Evolutionary conservation across 2,329 filamentous ascomycete species (phyloP), one percentile per base, ranked within the genome.

Genomic region (Fusarium virguliforme): DNA sequence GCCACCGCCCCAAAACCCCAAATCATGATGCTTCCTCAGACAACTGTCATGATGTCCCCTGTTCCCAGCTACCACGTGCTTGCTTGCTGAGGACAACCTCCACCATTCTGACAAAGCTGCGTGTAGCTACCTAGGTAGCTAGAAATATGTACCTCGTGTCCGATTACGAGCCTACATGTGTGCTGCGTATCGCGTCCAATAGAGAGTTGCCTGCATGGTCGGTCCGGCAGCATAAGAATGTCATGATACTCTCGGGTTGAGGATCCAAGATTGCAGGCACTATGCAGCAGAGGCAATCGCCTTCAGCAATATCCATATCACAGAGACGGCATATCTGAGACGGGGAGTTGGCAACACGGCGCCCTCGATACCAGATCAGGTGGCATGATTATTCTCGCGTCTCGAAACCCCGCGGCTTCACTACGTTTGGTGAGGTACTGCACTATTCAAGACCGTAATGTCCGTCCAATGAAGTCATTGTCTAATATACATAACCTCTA

Each of bases 41-140:
- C 13, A 37, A 37, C 18, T n/a, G 22, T 26, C 22, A 28, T 35
- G 32, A 28, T 65, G 34, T 70, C 48, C 69, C 68, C 69, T 70
- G 69, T 69, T 72, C 68, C 65, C 54, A 58, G 64, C 46, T 59
- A 72, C 69, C 68, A 71, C 68, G 69, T 71, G 69, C 50, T 62
- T 51, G 24, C 22, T 51, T 43, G 34, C 54, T 43, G 34, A 37
- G 41, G 30, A 22, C 41, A 53, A 35, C 61, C 43, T 51, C 46
- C 26, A 35, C 37, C n/a, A 40, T 34, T 48, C 34, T 34, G 26
- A 35, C 68, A 50, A 69, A 53, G 55, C 51, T 59, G 8, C 22
- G 37, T 26, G 37, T 62, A 57, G 57, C 13, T 58, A 26, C 10
- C 28, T 61, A 60, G 64, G 64, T 58, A 26, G 15, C 28, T 61